Conservation (phyloP, 2,329 filamentous ascomycete species). For the Trichoderma brevicompactum region DNA sequence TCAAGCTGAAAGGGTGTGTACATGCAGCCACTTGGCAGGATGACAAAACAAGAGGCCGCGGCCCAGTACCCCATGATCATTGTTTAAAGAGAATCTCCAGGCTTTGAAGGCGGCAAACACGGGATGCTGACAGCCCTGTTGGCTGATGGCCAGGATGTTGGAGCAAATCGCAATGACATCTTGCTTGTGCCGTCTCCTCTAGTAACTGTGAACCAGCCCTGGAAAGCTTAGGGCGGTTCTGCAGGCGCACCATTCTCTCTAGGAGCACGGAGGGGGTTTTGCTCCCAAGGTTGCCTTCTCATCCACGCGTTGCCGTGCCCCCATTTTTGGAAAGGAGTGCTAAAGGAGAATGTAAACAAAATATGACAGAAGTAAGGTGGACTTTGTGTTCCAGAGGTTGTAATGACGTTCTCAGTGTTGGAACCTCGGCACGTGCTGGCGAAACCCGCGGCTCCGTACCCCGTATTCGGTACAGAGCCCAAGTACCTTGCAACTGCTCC, state of each 20-base stretch:
- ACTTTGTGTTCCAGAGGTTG: background rate
- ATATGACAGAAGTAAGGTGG: background rate
- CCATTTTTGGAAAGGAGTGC: background rate
- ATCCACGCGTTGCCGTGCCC: background rate
- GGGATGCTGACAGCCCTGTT: background rate
- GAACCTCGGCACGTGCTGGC: slow-evolving; percentile 13
- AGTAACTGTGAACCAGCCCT: slow-evolving; percentile 3
- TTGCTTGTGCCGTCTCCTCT: background rate
- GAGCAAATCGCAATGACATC: background rate
- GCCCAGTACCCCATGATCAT: slow-evolving; percentile 12
- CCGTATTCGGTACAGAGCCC: slow-evolving; percentile 1
- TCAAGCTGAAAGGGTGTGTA: slow-evolving; percentile 29
- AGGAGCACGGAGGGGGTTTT: slow-evolving; percentile 8
- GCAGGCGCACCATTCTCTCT: slow-evolving; percentile 3
- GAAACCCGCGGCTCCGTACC: slow-evolving; percentile 5
- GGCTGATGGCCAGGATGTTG: background rate
- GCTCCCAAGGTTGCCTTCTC: background rate
- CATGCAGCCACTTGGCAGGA: slow-evolving; percentile 31
- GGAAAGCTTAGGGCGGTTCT: background rate
- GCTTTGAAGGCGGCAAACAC: slow-evolving; percentile 3
- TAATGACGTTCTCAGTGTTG: slow-evolving; percentile 9
- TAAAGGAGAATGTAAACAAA: background rate
- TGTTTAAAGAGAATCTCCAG: background rate
- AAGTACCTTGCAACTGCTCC: slow-evolving; percentile 8
- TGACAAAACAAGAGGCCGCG: slow-evolving; percentile 13